Percentiles rank a stretch among this genome's conserved stretches.
Conservation (phyloP, 495 filamentous ascomycete species). For the Xylaria bambusicola region DNA sequence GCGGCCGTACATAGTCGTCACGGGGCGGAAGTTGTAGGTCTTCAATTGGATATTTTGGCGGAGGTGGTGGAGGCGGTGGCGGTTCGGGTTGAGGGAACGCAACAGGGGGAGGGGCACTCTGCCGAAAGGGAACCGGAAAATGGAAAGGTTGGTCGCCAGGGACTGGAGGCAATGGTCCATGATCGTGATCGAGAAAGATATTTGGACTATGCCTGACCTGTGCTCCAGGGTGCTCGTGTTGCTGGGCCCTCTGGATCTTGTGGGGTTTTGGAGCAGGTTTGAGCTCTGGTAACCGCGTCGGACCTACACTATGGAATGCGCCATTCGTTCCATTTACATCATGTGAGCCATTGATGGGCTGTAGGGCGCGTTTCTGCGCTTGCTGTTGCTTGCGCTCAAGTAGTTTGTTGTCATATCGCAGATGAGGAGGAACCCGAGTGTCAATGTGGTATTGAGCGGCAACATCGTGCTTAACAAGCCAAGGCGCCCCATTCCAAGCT, state of each 20-base stretch:
- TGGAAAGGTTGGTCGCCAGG: constrained; percentile 45
- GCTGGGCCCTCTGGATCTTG: constrained; percentile 58
- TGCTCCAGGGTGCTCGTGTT: constrained; percentile 31
- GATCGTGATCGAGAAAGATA: constrained; percentile 36
- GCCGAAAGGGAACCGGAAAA: constrained; percentile 42
- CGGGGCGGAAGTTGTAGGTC: constrained; percentile 77
- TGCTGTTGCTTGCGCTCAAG: constrained; percentile 71
- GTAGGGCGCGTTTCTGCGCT: constrained; percentile 67
- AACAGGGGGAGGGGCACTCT: constrained; percentile 37
- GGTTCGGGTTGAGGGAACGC: constrained; percentile 36
- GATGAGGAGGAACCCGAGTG: constrained; percentile 77
- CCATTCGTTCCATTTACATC: constrained; percentile 41
- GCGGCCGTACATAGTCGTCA: constrained; percentile 62
- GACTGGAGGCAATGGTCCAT: constrained; percentile 40
- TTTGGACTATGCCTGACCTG: constrained; percentile 45
- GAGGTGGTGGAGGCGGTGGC: constrained; percentile 68
- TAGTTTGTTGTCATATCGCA: constrained; percentile 77
- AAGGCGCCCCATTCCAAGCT: constrained; percentile 91
- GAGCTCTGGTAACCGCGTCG: constrained; percentile 66
- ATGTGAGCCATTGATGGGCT: constrained; percentile 36
- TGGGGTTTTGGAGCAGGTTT: constrained; percentile 80
- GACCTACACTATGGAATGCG: constrained; percentile 44
- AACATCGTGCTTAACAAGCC: constrained; percentile 86
- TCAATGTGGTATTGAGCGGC: constrained; percentile 83
- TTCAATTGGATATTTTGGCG: constrained; percentile 92